Evolutionary conservation across 208 protist genomes (phyloP).

Genomic region (Crithidia thermophila): DNA sequence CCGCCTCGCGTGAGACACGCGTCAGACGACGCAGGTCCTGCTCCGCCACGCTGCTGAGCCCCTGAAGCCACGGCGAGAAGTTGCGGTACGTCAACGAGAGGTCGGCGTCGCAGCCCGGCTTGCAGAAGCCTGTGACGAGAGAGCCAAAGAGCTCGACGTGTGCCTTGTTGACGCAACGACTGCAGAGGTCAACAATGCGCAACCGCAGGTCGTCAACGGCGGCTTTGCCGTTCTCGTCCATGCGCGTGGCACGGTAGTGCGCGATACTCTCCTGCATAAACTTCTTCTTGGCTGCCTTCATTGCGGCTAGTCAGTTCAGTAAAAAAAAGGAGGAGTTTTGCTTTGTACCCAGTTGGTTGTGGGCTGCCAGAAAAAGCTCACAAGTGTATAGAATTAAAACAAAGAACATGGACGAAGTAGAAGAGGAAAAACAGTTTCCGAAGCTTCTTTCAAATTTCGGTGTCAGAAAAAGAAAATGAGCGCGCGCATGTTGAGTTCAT

Average conservation of each 20-base stretch:
- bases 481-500: too few relatives aligned
- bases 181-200: conserved; percentile 71
- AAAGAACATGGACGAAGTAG: too few relatives aligned
- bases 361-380: too few relatives aligned
- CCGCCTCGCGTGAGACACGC: conserved; percentile 77
- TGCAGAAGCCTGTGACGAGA: conserved; percentile 84
- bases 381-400: too few relatives aligned
- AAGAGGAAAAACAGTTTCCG: too few relatives aligned
- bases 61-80: conserved; percentile 85
- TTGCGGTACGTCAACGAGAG: conserved; percentile 89
- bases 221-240: conserved; percentile 36
- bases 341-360: too few relatives aligned
- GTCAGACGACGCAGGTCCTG: conserved; percentile 69
- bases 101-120: conserved; percentile 76
- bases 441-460: too few relatives aligned
- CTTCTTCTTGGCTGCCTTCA: conserved; percentile 28
- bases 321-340: background rate
- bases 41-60: conserved; percentile 62
- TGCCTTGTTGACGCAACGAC: conserved; percentile 83
- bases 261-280: conserved; percentile 84
- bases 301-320: background rate
- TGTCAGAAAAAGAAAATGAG: too few relatives aligned
- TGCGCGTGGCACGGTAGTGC: conserved; percentile 49
- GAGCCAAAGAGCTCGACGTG: conserved; percentile 86
- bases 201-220: conserved; percentile 60